Evolutionary conservation across 2,329 filamentous ascomycete species (phyloP).

Genomic region (Endothia cerciana): DNA sequence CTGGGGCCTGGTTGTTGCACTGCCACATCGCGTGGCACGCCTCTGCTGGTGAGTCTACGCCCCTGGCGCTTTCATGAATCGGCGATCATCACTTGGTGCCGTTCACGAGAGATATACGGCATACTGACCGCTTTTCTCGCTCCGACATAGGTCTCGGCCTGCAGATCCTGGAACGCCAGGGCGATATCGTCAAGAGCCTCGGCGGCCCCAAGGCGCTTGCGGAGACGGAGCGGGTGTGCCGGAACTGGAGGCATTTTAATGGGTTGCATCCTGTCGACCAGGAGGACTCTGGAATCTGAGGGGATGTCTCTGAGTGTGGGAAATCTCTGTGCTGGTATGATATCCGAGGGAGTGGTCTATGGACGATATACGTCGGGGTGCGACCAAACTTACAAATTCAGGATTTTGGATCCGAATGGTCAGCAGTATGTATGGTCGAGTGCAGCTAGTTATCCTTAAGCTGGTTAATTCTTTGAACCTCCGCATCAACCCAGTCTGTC

Average conservation of each 20-base stretch:
- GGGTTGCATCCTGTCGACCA: constrained; percentile 19
- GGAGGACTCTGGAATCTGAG: constrained; percentile 28
- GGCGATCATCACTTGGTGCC: background rate
- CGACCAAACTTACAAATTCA: no score
- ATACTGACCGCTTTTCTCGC: background rate
- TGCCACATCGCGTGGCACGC: constrained; percentile 52
- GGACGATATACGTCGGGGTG: no score
- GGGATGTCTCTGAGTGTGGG: background rate
- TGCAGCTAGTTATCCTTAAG: no score
- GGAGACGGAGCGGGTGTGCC: constrained; percentile 24
- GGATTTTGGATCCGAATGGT: no score
- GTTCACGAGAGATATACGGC: background rate
- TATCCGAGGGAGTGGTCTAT: background rate
- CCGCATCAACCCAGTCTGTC: no score
- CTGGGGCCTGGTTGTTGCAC: constrained; percentile 48
- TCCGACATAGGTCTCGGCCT: constrained; percentile 18
- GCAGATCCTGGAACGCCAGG: constrained; percentile 24
- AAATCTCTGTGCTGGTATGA: background rate
- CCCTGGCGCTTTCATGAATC: background rate
- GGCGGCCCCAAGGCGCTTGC: constrained; percentile 20
- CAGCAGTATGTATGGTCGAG: no score
- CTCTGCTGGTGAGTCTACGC: constrained; percentile 27
- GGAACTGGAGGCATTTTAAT: constrained; percentile 25
- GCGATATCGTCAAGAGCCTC: constrained; percentile 18
- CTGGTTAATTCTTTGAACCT: no score